Base-by-base conservation (phyloP, 352 stramenopile genomes). In the Phytophthora kernoviae region DNA sequence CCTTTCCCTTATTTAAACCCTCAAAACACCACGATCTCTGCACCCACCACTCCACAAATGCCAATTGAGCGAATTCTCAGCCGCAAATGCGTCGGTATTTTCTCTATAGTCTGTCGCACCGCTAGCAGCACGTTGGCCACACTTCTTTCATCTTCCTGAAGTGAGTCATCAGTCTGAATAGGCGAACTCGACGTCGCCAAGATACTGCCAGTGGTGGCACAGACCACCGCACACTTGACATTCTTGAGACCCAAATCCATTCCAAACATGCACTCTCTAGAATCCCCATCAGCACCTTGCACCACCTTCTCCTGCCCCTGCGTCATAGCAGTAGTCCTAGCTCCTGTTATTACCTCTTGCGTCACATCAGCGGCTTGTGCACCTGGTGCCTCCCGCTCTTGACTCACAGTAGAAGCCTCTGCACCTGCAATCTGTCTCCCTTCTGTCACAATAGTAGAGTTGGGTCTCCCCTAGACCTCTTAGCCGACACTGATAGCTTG, bases 201-300 rank as follows among this genome's bases (percentile, higher is more conserved):
- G 15, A 81, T 58, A 34, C 58, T 65, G 22, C 53, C 70, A 1
- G 54, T 63, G 6, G 32, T 6, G 12, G 30, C 39, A 39, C 69
- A 67, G 50, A 88, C 70, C 14, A 90, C 44, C 20, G 68, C 79
- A 45, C 76, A 87, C 61, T 89, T 90, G 54, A 91, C 65, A 18
- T 77, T 79, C 37, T 78, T 90, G 18, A 84, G 82, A 46, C 83
- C 81, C 12, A 91, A 64, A 27, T 93, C 83, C n/a, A 91, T 51
- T 5, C 83, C 83, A 17, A 89, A 74, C 22, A 75, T 52, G 18
- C 54, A 74, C 44, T 65, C 39, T 40, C 57, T 60, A 20, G 39
- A 18, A 26, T 24, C 18, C 11, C n/a, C 18, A 24, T 43, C 39
- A 6, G 15, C 26, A 17, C 30, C 34, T 6, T 1, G 5, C 2